Evolutionary conservation across 805 yeast genomes (phyloP), one percentile per base, ranked within the genome.

Genomic region (Wickerhamiella bombiphila): DNA sequence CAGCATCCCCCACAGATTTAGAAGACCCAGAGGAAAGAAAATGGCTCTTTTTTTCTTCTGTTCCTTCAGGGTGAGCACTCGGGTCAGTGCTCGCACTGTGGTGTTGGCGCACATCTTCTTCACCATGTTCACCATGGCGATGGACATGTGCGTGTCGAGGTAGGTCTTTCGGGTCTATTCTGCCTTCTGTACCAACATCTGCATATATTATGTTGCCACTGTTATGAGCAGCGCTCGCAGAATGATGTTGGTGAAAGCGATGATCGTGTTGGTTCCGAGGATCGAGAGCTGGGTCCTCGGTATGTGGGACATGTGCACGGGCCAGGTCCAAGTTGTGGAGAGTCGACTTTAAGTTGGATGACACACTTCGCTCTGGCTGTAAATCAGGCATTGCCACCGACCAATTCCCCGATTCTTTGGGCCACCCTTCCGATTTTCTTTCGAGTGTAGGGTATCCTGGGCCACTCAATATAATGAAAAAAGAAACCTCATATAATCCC

Each of bases 241-340:
- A 7, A n/a, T n/a, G 13, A 33, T 56, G 60, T n/a, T 50, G 50
- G 5, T 42, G 34, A 36, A 54, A 56, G 19, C 46, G 45, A 25
- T 55, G 59, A 17, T 28, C 22, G 32, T 56, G 60, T 45, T 57
- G 60, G 43, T 56, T 47, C 11, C 29, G 34, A 6, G 59, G 55
- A 29, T 56, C 57, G 35, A 57, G 43, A 4, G 58, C 60, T 1
- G 58, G 53, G 37, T 57, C 61, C 5, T 29, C 13, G 2, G 47
- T 34, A 28, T 41, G 36, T 6, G 49, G 48, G 4, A 39, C 41
- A 4, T 43, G 40, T 5, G 37, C 38, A 9, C 40, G 42, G 13
- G 50, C 47, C 17, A 49, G 13, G 33, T 49, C 51, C 13, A 45
- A 4, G 9, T 37, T 38, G 22, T 34, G 19, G 25, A 44, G 29